These are phyloP conservation scores for Talaromyces amestolkiae DNA, from an alignment of 2,329 filamentous ascomycete species.

Conservation along the genomic window DNA sequence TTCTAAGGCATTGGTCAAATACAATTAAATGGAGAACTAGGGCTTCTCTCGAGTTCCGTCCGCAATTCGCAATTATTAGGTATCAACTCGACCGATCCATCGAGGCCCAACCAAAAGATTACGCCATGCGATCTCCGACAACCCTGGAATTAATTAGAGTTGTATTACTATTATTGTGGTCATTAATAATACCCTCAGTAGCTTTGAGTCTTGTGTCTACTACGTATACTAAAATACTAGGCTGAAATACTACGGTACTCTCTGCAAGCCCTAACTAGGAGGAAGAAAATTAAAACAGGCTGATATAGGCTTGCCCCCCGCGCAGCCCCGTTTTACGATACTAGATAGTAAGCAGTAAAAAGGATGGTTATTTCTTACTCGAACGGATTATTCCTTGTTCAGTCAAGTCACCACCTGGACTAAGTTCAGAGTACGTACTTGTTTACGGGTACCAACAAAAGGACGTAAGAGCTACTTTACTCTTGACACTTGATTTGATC, in stretches of 20 bases:
- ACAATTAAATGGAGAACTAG: not conserved
- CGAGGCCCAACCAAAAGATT: constrained; percentile 1
- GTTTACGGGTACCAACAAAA: not conserved
- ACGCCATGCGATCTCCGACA: constrained; percentile 7
- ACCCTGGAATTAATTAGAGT: constrained; percentile 2
- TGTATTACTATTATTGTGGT: not conserved
- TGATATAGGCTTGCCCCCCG: constrained; percentile 6
- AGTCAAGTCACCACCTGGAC: not conserved
- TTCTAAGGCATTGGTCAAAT: not conserved
- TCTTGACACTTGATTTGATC: not conserved
- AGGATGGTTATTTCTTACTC: not conserved
- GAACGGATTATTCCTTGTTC: not conserved
- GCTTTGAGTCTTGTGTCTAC: not conserved
- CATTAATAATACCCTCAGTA: not conserved
- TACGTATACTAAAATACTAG: not conserved
- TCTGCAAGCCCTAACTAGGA: not conserved
- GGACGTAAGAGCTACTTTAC: not conserved
- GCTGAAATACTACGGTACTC: constrained; percentile 1
- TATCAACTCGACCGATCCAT: constrained; percentile 1
- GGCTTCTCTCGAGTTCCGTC: not conserved
- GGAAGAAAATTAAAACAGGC: not conserved
- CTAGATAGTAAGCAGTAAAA: not conserved
- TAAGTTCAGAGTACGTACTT: not conserved
- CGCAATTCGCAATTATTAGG: not conserved
- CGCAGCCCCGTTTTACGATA: constrained; percentile 9